Base-by-base conservation (phyloP, 257 asterid genomes). In the Przewalskia tangutica region DNA sequence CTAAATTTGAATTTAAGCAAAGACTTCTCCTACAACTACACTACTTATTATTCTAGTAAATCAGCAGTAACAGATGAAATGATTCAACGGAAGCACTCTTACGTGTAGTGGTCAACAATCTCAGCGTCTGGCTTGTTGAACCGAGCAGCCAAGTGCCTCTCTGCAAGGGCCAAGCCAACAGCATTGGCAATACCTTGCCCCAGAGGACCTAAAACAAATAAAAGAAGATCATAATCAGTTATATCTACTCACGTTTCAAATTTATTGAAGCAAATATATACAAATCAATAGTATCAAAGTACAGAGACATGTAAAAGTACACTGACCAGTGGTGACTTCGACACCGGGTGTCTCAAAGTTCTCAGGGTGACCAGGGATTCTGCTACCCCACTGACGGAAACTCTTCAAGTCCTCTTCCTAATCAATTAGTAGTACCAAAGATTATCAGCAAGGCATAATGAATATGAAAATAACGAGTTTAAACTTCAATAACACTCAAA, bases 181-280 rank as follows among this genome's bases (percentile, higher is more conserved):
- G 94, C 98, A 85, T 91, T 91, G 82, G 94, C 95, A 82, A 90
- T 67, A 81, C 98, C 98, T 85, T 94, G 98, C 63, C 98, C 98
- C 81, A 94, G 92, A 68, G 98, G 98, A 76, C 98, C 98, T 94
- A 82, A 12, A 78, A 58, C 64, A 77, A 53, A 83, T 32, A 85
- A 82, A 81, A 18, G 32, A 75, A 42, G 70, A 88, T 17, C 18
- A 63, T 2, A 27, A 81, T 85, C 55, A 80, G 76, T 75, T 75
- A 51, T 51, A 63, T 23, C 12, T 51, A 76, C 18, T 23, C 60
- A 60, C 38, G 83, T 79, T 34, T 78, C 59, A 83, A 40, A 54
- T 0, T 48, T 8, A 76, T 18, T 12, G 48, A 75, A 77, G 75
- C 48, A 81, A 70, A 78, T 18, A 56, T 62, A 38, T 46, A 20